Percentiles rank a stretch among this genome's conserved stretches.
phyloP scores from a whole-genome alignment of 805 yeast genomes.

The Metschnikowia sp. region DNA sequence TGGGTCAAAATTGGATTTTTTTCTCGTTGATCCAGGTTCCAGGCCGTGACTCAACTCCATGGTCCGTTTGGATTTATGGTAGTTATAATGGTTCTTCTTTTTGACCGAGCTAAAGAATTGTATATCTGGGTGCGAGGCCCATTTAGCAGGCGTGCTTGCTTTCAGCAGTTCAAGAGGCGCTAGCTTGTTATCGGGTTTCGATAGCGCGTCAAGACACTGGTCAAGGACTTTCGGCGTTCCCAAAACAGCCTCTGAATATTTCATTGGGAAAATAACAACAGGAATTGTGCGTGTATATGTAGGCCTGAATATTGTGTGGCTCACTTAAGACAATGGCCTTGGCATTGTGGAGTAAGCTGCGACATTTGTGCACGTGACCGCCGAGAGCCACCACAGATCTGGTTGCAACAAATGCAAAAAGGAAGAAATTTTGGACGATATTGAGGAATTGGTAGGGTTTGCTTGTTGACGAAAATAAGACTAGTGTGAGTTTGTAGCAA shows the following conservation, averaged over 20 bases:
- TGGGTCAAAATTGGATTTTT: conserved; percentile 30
- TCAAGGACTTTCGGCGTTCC: conserved; percentile 16
- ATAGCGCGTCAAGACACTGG: conserved; percentile 13
- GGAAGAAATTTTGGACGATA: no score
- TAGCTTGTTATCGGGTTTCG: background rate
- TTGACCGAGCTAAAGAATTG: conserved; percentile 37
- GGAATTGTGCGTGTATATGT: background rate
- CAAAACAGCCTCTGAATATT: conserved; percentile 2
- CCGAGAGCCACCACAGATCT: no score
- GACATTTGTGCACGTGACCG: no score
- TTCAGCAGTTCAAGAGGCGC: background rate
- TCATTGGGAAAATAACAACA: background rate
- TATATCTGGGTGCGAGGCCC: conserved; percentile 34
- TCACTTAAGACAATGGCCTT: background rate
- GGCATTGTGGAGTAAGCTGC: no score
- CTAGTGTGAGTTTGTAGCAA: no score
- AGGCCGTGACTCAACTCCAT: background rate
- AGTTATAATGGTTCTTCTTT: conserved; percentile 33
- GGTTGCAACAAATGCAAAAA: no score
- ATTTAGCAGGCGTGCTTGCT: conserved; percentile 15
- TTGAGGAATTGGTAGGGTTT: no score
- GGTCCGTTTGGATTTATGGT: conserved; percentile 29
- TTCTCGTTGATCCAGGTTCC: conserved; percentile 9
- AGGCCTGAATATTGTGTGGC: background rate
- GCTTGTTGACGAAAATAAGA: no score